Conservation (phyloP, 2,329 filamentous ascomycete species). For the Fusarium ramigenum region DNA sequence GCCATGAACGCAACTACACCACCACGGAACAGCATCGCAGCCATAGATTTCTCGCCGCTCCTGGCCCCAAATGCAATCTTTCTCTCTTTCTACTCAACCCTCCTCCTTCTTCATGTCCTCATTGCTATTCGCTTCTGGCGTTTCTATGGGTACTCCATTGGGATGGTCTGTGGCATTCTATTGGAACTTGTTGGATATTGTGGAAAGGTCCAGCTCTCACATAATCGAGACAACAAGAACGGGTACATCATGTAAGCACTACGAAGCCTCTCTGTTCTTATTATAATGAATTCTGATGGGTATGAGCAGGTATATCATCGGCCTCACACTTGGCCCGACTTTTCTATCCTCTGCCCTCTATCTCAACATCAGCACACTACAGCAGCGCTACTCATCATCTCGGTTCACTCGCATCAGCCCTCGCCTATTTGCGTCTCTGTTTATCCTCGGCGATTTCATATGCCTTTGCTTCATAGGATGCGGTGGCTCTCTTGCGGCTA, state of each 20-base stretch:
- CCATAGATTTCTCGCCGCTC: neutral
- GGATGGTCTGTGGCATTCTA: neutral
- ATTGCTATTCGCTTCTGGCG: neutral
- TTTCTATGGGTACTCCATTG: neutral
- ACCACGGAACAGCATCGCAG: neutral
- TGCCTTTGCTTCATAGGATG: neutral
- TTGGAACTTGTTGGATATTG: neutral
- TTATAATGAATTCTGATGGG: neutral
- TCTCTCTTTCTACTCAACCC: neutral
- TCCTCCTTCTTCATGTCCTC: neutral
- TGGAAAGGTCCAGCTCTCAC: neutral
- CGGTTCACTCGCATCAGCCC: neutral
- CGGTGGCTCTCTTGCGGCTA: neutral
- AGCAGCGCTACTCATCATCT: neutral
- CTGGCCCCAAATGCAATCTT: neutral
- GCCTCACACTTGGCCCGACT: neutral
- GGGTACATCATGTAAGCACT: neutral
- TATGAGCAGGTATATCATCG: neutral
- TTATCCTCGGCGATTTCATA: neutral
- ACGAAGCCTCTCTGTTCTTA: too few relatives aligned
- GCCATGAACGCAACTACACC: neutral
- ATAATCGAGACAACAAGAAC: neutral
- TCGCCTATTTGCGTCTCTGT: rapidly evolving
- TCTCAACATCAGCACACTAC: neutral
- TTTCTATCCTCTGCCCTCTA: neutral